A percentile compares a stretch with the other conserved stretches of the same genome.
These are phyloP conservation scores for Cryptococcus jaspeensis DNA, from an alignment of 1,284 basidiomycete genomes.

Conservation along the genomic window DNA sequence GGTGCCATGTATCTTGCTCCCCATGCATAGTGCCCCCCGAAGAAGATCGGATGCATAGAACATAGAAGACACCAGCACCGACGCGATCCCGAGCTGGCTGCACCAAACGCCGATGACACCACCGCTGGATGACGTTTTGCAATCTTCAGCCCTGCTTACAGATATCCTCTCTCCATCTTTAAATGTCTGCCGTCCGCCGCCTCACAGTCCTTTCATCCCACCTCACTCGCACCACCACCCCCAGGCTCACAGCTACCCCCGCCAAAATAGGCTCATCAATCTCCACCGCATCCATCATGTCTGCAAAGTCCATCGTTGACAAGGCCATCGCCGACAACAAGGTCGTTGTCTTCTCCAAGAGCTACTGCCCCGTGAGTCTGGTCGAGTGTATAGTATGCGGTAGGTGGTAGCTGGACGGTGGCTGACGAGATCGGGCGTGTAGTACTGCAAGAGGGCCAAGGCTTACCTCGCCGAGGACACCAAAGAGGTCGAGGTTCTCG, in stretches of 20 bases:
- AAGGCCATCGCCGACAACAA: constrained; percentile 46
- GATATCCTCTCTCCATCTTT: neutral
- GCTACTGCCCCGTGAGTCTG: constrained; percentile 49
- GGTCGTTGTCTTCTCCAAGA: constrained; percentile 49
- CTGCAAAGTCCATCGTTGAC: constrained; percentile 42
- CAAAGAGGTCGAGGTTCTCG: constrained; percentile 40
- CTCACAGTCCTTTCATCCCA: constrained; percentile 23
- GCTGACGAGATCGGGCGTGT: neutral
- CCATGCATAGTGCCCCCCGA: no score
- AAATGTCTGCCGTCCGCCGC: constrained; percentile 29
- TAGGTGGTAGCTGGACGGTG: no score
- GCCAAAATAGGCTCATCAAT: constrained; percentile 48
- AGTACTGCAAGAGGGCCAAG: constrained; percentile 50
- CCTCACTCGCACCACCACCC: neutral
- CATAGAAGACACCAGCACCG: no score
- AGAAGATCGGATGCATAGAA: no score
- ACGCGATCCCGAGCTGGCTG: no score
- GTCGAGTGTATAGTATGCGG: neutral
- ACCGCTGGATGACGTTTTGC: neutral
- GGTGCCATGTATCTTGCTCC: no score
- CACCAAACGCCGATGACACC: no score
- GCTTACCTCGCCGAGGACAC: constrained; percentile 32
- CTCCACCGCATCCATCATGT: constrained; percentile 27
- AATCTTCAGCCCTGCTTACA: neutral
- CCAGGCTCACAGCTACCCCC: constrained; percentile 6